Conservation (phyloP, 2,329 filamentous ascomycete genomes). For the Penicillium corylophilum region DNA sequence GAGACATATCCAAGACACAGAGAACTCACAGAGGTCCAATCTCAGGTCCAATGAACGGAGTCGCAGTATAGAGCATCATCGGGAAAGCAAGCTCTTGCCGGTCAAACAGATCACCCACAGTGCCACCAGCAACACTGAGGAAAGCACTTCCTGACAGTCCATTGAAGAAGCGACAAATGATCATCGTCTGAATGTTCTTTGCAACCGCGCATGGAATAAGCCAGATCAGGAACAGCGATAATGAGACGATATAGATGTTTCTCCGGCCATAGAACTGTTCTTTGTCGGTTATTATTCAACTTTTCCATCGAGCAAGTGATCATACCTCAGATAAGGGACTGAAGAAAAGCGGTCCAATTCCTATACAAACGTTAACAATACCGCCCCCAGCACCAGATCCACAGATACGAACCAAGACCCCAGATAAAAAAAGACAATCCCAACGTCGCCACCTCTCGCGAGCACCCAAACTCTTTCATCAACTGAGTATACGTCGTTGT, state of each 20-base stretch:
- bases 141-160: conserved; percentile 53
- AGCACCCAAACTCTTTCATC: conserved; percentile 69
- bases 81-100: conserved; percentile 69
- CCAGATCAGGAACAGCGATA: conserved; percentile 73
- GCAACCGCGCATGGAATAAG: conserved; percentile 78
- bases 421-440: conserved; percentile 82
- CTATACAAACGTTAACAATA: conserved; percentile 23
- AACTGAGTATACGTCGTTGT: conserved; percentile 79
- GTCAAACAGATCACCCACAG: conserved; percentile 76
- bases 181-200: conserved; percentile 76
- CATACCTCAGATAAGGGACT: conserved; percentile 61
- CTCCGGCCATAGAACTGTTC: conserved; percentile 74
- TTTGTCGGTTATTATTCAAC: conserved; percentile 1
- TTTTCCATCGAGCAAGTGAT: not conserved
- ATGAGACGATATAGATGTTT: conserved; percentile 75
- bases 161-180: conserved; percentile 72
- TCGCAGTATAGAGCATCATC: conserved; percentile 77
- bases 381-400: not conserved
- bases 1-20: not conserved
- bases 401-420: conserved; percentile 60
- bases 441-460: conserved; percentile 70
- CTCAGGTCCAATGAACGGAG: conserved; percentile 59
- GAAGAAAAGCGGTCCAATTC: conserved; percentile 62
- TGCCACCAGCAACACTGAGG: conserved; percentile 73
- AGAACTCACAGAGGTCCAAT: conserved; percentile 51